Conservation (phyloP, 176 grass and related monocot genomes). For the Tillandsia fasciculata region DNA sequence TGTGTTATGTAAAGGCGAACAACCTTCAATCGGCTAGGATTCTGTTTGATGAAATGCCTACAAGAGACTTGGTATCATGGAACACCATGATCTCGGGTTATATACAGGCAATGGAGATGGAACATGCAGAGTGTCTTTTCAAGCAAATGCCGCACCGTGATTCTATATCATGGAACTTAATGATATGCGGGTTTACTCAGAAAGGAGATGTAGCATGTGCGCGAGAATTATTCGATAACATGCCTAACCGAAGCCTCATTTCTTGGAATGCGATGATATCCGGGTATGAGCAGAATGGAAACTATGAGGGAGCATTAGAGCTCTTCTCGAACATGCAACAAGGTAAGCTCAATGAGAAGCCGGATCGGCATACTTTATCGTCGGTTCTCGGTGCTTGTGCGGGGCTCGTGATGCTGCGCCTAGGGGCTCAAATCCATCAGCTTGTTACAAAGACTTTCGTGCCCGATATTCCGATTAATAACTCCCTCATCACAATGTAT, state of each 20-base stretch:
- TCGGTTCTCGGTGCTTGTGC: conserved; percentile 64
- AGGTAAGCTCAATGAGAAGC: conserved; percentile 26
- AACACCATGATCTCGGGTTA: conserved; percentile 63
- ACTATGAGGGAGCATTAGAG: conserved; percentile 28
- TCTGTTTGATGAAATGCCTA: conserved; percentile 53
- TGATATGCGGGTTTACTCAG: conserved; percentile 52
- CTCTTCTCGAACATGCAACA: conserved; percentile 50
- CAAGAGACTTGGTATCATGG: conserved; percentile 52
- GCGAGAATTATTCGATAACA: conserved; percentile 36
- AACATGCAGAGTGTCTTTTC: conserved; percentile 48
- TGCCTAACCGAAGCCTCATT: conserved; percentile 36
- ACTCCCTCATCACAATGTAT: conserved; percentile 83
- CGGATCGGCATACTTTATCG: conserved; percentile 57
- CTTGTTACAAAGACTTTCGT: conserved; percentile 52
- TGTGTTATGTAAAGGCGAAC: conserved; percentile 43
- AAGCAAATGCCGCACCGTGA: conserved; percentile 40
- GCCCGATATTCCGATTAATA: conserved; percentile 43
- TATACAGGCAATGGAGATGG: conserved; percentile 27
- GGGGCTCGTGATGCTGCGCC: conserved; percentile 37
- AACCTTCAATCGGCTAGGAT: conserved; percentile 40
- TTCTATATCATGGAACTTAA: conserved; percentile 56
- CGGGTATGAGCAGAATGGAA: conserved; percentile 51
- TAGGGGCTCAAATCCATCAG: conserved; percentile 64
- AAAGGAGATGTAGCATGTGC: conserved; percentile 37
- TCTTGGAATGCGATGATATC: conserved; percentile 81